A percentile compares a stretch with the other conserved stretches of the same genome.
These are phyloP conservation scores for Cladosporium cucumerinum DNA, from an alignment of 2,329 filamentous ascomycete species.

Conservation along the genomic window DNA sequence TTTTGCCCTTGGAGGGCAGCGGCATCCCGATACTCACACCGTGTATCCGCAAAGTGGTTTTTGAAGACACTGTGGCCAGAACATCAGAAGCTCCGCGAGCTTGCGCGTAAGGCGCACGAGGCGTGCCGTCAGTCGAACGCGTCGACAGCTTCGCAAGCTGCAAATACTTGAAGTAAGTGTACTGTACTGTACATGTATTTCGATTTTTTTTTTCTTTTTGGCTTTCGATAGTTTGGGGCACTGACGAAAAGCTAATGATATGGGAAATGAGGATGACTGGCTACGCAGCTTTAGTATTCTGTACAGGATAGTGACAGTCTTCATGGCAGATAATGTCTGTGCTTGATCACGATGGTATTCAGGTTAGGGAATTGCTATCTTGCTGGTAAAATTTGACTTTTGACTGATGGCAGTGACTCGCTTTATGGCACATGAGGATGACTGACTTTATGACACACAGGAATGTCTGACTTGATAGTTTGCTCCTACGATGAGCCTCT, in stretches of 20 bases:
- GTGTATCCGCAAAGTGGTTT: background rate
- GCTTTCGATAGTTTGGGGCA: background rate
- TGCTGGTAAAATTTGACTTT: too few relatives aligned
- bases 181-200: too few relatives aligned
- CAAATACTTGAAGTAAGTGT: background rate
- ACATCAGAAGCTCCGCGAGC: background rate
- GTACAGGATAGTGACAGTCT: too few relatives aligned
- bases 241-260: background rate
- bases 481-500: too few relatives aligned
- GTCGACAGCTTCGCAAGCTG: background rate
- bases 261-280: background rate
- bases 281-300: background rate
- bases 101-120: background rate
- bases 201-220: too few relatives aligned
- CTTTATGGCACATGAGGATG: background rate
- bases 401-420: background rate
- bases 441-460: too few relatives aligned
- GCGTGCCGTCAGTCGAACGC: background rate
- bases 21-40: background rate
- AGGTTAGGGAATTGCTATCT: too few relatives aligned
- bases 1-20: too few relatives aligned
- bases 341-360: too few relatives aligned
- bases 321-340: too few relatives aligned
- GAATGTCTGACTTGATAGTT: too few relatives aligned
- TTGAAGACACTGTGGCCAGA: background rate